phyloP scores from a whole-genome alignment of 1,284 basidiomycete species.

The Ceratobasidium sp. region DNA sequence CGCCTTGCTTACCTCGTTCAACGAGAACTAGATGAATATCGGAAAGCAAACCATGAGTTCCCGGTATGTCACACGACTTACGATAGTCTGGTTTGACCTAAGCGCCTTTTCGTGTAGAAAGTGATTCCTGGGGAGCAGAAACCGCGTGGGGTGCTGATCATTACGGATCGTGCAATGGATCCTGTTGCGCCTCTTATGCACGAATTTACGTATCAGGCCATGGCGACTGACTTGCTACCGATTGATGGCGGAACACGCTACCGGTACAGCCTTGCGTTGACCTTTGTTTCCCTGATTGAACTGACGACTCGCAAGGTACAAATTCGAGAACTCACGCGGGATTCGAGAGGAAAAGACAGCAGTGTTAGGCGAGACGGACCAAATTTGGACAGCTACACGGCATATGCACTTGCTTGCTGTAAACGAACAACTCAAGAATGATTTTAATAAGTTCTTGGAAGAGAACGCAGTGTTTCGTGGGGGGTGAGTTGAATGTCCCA shows the following conservation, averaged over 20 bases:
- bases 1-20: slow-evolving; percentile 87
- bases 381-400: slow-evolving; percentile 91
- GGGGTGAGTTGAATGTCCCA: slow-evolving; percentile 65
- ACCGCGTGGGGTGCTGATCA: slow-evolving; percentile 85
- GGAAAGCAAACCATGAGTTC: slow-evolving; percentile 86
- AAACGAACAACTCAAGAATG: slow-evolving; percentile 94
- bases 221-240: slow-evolving; percentile 94
- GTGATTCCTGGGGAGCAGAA: slow-evolving; percentile 67
- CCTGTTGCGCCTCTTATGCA: slow-evolving; percentile 90
- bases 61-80: slow-evolving; percentile 66
- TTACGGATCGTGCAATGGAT: slow-evolving; percentile 97
- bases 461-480: slow-evolving; percentile 91
- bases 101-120: slow-evolving; percentile 60
- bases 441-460: slow-evolving; percentile 93
- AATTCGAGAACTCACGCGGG: slow-evolving; percentile 83
- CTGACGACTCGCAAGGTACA: slow-evolving; percentile 70
- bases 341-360: slow-evolving; percentile 89
- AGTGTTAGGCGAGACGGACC: slow-evolving; percentile 85
- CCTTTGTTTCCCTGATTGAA: slow-evolving; percentile 4
- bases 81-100: slow-evolving; percentile 28
- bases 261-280: slow-evolving; percentile 67
- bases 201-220: slow-evolving; percentile 99
- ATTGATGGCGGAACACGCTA: slow-evolving; percentile 90
- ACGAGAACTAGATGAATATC: slow-evolving; percentile 84
- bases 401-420: slow-evolving; percentile 99